These are phyloP conservation scores for Lepidium sativum DNA, from an alignment of 345 rosid species.

Conservation along the genomic window DNA sequence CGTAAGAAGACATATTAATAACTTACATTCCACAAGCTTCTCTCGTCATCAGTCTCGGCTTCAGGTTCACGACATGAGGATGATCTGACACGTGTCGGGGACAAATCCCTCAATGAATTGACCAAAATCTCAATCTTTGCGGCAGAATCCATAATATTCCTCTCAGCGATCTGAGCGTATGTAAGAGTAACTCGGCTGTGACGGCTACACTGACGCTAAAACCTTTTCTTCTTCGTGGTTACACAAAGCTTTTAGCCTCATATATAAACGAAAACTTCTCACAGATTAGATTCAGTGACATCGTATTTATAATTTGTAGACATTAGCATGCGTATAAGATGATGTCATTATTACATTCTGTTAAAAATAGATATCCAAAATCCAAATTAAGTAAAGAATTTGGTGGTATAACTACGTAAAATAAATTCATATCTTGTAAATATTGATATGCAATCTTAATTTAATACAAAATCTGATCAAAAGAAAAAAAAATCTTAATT, in stretches of 20 bases:
- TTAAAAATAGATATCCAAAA: background rate
- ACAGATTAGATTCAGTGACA: background rate
- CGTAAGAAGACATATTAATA: background rate
- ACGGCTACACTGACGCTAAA: background rate
- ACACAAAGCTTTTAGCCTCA: background rate
- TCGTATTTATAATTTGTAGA: background rate
- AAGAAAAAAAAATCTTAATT: too few relatives aligned
- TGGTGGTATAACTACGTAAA: background rate
- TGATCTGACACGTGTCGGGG: constrained; percentile 58
- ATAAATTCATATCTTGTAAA: background rate
- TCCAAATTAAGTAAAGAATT: background rate
- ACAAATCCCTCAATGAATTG: constrained; percentile 68
- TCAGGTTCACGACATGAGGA: constrained; percentile 6
- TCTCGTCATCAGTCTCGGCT: constrained; percentile 33
- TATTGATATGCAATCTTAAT: background rate
- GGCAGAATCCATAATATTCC: constrained; percentile 9
- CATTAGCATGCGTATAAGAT: background rate
- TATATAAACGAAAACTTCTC: background rate
- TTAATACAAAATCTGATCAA: too few relatives aligned
- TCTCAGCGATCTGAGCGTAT: background rate
- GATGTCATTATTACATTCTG: background rate
- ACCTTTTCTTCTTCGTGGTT: background rate
- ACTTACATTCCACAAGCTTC: constrained; percentile 54
- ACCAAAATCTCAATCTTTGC: constrained; percentile 48
- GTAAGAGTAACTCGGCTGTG: background rate